Evolutionary conservation across 352 stramenopile genomes (phyloP).

Genomic region (Pythium rishiriense): DNA sequence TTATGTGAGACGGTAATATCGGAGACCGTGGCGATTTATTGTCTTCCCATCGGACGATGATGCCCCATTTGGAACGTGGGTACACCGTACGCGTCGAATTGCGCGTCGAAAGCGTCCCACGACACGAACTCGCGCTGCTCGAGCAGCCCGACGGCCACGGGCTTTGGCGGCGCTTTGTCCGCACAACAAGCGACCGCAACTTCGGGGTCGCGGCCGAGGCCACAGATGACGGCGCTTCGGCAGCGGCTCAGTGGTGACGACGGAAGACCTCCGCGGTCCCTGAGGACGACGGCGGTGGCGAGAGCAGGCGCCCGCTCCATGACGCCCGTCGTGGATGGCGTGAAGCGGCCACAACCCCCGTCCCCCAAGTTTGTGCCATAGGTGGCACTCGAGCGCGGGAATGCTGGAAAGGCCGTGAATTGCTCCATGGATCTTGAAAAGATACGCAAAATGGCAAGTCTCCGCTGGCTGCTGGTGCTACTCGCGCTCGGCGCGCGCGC

Average conservation of each 20-base stretch:
- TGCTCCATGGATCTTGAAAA: conserved; percentile 7
- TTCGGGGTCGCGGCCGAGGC: neutral
- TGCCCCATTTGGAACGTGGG: conserved; percentile 20
- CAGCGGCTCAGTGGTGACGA: too few species aligned
- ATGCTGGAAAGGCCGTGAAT: neutral
- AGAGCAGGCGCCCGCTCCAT: neutral
- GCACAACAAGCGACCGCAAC: conserved; percentile 2
- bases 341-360: too few species aligned
- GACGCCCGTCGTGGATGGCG: neutral
- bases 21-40: too few species aligned
- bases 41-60: too few species aligned
- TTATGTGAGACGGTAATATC: too few species aligned
- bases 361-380: neutral
- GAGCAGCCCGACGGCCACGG: conserved; percentile 8
- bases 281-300: neutral
- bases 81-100: conserved; percentile 10
- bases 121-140: conserved; percentile 8
- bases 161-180: neutral
- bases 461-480: conserved; percentile 6
- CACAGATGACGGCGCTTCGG: too few species aligned
- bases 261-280: too few species aligned
- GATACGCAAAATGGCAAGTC: neutral
- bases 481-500: neutral
- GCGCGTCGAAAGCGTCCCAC: conserved; percentile 8
- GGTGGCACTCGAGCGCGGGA: conserved; percentile 1